Conservation (phyloP, 495 filamentous ascomycete genomes). For the Podospora fimiseda region DNA sequence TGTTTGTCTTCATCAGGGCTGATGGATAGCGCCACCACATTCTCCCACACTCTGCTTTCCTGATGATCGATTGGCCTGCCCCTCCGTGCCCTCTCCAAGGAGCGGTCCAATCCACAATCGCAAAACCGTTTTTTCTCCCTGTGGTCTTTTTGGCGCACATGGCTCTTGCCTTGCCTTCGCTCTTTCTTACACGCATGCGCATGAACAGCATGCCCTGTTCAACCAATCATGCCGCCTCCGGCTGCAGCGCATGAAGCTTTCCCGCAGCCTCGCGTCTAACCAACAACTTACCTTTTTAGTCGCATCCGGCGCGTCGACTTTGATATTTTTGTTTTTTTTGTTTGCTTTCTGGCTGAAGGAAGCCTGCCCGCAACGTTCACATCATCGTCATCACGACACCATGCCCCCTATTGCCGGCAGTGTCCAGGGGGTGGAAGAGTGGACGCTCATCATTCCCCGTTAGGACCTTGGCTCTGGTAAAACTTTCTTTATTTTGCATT, state of each 20-base stretch:
- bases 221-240: conserved; percentile 3
- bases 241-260: conserved; percentile 1
- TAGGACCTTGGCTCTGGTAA: background rate
- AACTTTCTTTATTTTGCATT: conserved; percentile 1
- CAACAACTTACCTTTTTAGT: background rate
- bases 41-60: background rate
- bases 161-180: too few relatives aligned
- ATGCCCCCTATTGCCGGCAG: too few relatives aligned
- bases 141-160: background rate
- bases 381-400: too few relatives aligned
- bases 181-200: background rate
- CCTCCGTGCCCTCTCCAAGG: background rate
- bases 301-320: background rate
- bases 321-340: too few relatives aligned
- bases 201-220: background rate
- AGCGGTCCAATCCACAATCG: background rate
- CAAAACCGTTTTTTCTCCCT: background rate
- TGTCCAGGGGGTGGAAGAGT: background rate
- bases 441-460: background rate
- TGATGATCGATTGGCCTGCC: background rate
- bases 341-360: too few relatives aligned
- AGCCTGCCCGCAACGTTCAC: too few relatives aligned
- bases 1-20: background rate
- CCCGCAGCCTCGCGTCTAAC: conserved; percentile 2
- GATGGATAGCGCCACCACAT: background rate